Evolutionary conservation across 2,329 filamentous ascomycete genomes (phyloP).

Genomic region (Mariannaea elegans): DNA sequence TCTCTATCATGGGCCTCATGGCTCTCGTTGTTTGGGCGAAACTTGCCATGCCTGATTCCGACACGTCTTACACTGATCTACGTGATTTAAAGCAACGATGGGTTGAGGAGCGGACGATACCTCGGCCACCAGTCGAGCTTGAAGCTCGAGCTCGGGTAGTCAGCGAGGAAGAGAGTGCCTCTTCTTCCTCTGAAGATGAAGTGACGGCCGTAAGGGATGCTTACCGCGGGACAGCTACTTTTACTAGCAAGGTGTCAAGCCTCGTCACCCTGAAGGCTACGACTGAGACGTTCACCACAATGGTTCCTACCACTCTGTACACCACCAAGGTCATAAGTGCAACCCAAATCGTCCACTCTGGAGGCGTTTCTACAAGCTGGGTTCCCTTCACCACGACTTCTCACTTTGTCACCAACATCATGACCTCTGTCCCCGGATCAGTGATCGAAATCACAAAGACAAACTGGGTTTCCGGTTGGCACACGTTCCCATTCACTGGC

Average conservation of each 20-base stretch:
- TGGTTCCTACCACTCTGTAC: conserved; percentile 12
- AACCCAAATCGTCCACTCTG: neutral
- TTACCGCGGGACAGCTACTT: conserved; percentile 26
- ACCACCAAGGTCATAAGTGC: conserved; percentile 3
- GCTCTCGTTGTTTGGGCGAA: conserved; percentile 37
- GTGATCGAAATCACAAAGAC: neutral
- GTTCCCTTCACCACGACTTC: neutral
- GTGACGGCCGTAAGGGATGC: neutral
- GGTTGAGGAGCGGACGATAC: neutral
- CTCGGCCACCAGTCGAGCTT: neutral
- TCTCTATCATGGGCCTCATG: conserved; percentile 30
- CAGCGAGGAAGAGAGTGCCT: no score
- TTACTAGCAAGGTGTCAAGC: conserved; percentile 24
- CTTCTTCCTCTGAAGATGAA: neutral
- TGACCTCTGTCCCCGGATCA: neutral
- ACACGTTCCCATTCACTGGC: neutral
- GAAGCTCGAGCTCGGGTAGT: neutral
- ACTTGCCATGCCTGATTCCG: conserved; percentile 36
- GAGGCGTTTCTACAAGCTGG: neutral
- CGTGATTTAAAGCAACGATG: neutral
- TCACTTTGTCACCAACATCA: neutral
- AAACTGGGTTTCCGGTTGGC: neutral
- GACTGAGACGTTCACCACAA: conserved; percentile 20
- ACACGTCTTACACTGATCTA: conserved; percentile 17
- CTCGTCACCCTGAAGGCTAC: conserved; percentile 10